Conservation (phyloP, 1,284 basidiomycete genomes). For the Volvariella surrecta region DNA sequence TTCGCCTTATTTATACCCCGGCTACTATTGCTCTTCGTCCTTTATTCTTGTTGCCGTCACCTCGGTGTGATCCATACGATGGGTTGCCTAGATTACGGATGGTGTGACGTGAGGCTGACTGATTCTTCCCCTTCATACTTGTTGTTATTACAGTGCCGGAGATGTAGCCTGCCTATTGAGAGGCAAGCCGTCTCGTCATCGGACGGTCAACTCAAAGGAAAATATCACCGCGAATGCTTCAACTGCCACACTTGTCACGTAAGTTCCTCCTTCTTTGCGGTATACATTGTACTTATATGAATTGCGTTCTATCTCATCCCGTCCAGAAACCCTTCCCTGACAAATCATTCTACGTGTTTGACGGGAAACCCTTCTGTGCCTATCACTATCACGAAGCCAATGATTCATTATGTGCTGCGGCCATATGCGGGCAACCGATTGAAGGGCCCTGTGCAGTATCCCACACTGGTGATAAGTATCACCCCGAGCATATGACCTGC, state of each 20-base stretch:
- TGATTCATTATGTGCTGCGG: slow-evolving; percentile 73
- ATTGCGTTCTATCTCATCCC: too few species aligned
- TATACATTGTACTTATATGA: neutral
- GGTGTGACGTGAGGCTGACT: too few species aligned
- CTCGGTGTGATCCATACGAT: too few species aligned
- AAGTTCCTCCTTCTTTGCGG: slow-evolving; percentile 6
- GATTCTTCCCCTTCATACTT: too few species aligned
- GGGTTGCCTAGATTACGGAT: too few species aligned
- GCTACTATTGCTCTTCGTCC: neutral
- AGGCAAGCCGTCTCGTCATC: slow-evolving; percentile 84
- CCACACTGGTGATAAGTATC: slow-evolving; percentile 69
- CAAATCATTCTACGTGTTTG: slow-evolving; percentile 82
- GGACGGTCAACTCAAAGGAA: slow-evolving; percentile 88
- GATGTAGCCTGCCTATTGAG: slow-evolving; percentile 79
- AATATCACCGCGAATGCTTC: slow-evolving; percentile 87
- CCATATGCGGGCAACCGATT: slow-evolving; percentile 77
- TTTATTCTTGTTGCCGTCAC: too few species aligned
- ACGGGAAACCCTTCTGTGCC: slow-evolving; percentile 80
- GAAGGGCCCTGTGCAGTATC: slow-evolving; percentile 86
- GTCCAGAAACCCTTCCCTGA: slow-evolving; percentile 81
- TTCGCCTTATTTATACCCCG: slow-evolving; percentile 6
- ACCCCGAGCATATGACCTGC: slow-evolving; percentile 77
- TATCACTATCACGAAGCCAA: slow-evolving; percentile 90
- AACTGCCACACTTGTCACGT: slow-evolving; percentile 78
- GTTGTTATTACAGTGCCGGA: slow-evolving; percentile 57